A percentile compares a stretch with the other conserved stretches of the same genome.
Evolutionary conservation across 345 rosid genomes (phyloP).

Genomic region (Arabidopsis thaliana): TAIR10.1 NC_003075.7:7771501-7772000

Average conservation of each 20-base stretch:
- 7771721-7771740: slow-evolving; percentile 54
- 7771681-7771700: slow-evolving; percentile 49
- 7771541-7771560: slow-evolving; percentile 52
- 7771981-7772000: slow-evolving; percentile 70
- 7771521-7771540: slow-evolving; percentile 54
- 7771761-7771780: slow-evolving; percentile 81
- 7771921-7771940: slow-evolving; percentile 57
- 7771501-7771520: slow-evolving; percentile 52
- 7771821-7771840: slow-evolving; percentile 31
- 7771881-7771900: slow-evolving; percentile 49
- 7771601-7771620: slow-evolving; percentile 24
- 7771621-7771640: slow-evolving; percentile 56
- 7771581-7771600: neutral
- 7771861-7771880: slow-evolving; percentile 31
- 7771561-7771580: slow-evolving; percentile 26
- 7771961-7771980: slow-evolving; percentile 72
- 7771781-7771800: slow-evolving; percentile 57
- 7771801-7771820: slow-evolving; percentile 54
- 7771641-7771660: slow-evolving; percentile 54
- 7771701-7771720: slow-evolving; percentile 47
- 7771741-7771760: slow-evolving; percentile 67
- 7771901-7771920: slow-evolving; percentile 54
- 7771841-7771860: slow-evolving; percentile 52
- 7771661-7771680: slow-evolving; percentile 54
- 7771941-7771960: slow-evolving; percentile 91